Evolutionary conservation across 2,329 filamentous ascomycete species (phyloP).

Genomic region (Blastomyces silverae): DNA sequence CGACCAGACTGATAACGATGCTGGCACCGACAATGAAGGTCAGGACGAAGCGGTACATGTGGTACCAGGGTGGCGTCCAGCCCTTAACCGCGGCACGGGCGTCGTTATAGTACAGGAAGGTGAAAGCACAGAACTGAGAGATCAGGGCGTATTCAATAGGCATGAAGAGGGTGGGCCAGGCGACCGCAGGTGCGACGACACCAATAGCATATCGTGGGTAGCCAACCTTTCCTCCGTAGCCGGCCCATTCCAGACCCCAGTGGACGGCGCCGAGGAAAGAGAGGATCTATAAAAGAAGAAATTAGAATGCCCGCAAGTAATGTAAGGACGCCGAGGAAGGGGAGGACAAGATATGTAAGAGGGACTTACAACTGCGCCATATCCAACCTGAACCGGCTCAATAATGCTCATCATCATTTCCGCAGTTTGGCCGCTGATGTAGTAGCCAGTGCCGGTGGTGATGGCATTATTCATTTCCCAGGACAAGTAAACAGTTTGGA

Average conservation of each 20-base stretch:
- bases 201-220: constrained; percentile 79
- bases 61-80: constrained; percentile 81
- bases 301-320: constrained; percentile 3
- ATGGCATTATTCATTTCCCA: constrained; percentile 71
- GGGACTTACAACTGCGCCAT: constrained; percentile 64
- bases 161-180: constrained; percentile 84
- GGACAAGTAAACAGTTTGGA: constrained; percentile 72
- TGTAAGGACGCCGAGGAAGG: not conserved
- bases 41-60: constrained; percentile 81
- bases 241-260: constrained; percentile 82
- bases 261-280: constrained; percentile 92
- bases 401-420: constrained; percentile 64
- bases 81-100: constrained; percentile 63
- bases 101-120: constrained; percentile 78
- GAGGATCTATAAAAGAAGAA: constrained; percentile 56
- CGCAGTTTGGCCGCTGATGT: constrained; percentile 65
- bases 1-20: constrained; percentile 74
- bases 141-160: constrained; percentile 80
- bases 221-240: constrained; percentile 60
- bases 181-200: constrained; percentile 68
- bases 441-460: constrained; percentile 53
- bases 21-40: constrained; percentile 81
- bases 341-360: not conserved
- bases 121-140: constrained; percentile 77
- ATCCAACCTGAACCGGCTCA: constrained; percentile 83